A percentile compares a stretch with the other conserved stretches of the same genome.
Evolutionary conservation across 805 yeast genomes (phyloP).

Genomic region (Priceomyces melissophilus): DNA sequence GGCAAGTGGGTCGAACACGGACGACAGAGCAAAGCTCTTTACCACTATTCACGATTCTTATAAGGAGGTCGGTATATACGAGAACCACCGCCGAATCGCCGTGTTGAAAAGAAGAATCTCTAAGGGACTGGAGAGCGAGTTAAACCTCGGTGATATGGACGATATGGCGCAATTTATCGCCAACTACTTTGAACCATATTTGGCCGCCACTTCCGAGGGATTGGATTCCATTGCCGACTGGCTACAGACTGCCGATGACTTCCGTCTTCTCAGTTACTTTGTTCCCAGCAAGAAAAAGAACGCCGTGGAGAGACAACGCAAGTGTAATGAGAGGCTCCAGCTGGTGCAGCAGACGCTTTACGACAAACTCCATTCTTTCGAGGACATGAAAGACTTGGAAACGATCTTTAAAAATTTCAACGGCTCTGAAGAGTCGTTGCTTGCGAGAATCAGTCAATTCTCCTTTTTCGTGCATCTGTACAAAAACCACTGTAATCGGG

Average conservation of each 20-base stretch:
- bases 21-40: conserved; percentile 21
- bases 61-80: conserved; percentile 27
- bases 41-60: conserved; percentile 25
- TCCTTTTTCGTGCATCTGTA: conserved; percentile 18
- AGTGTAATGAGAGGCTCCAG: conserved; percentile 12
- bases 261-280: conserved; percentile 15
- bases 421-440: conserved; percentile 21
- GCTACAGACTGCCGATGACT: conserved; percentile 28
- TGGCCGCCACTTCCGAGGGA: conserved; percentile 15
- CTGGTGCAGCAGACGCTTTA: conserved; percentile 10
- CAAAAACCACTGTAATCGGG: conserved; percentile 12
- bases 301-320: conserved; percentile 13
- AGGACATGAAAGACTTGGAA: conserved; percentile 6
- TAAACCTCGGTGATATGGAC: conserved; percentile 22
- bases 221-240: conserved; percentile 18
- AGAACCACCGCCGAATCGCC: conserved; percentile 16
- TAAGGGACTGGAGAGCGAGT: conserved; percentile 10
- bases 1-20: conserved; percentile 1
- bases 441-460: conserved; percentile 23
- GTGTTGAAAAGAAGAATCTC: conserved; percentile 16
- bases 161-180: conserved; percentile 18
- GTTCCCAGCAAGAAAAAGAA: conserved; percentile 10
- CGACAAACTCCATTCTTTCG: conserved; percentile 8
- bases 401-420: conserved; percentile 4
- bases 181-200: conserved; percentile 13